Evolutionary conservation across 306 rosid species (phyloP).

Genomic region (Rosa multiflora): DNA sequence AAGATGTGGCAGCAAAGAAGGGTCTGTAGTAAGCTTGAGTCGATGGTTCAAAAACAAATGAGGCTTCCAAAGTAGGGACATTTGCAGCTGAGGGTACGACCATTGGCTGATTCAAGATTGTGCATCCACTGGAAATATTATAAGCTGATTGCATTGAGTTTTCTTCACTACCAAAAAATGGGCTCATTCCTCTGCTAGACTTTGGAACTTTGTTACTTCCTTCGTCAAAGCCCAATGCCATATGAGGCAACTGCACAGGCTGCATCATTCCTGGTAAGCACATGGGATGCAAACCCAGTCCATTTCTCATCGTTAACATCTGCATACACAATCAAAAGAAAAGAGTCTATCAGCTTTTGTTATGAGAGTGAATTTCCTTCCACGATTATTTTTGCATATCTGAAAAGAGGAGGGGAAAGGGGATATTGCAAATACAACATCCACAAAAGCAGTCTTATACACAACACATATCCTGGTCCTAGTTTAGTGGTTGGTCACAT

Average conservation of each 20-base stretch:
- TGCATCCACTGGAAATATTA: conserved; percentile 41
- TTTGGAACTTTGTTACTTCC: conserved; percentile 42
- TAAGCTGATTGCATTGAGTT: conserved; percentile 36
- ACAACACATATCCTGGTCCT: not conserved
- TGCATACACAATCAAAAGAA: conserved; percentile 41
- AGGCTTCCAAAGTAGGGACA: conserved; percentile 35
- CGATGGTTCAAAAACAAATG: conserved; percentile 46
- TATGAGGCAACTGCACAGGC: conserved; percentile 52
- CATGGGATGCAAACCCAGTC: conserved; percentile 83
- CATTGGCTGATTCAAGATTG: conserved; percentile 44
- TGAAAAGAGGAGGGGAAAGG: not conserved
- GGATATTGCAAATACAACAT: not conserved
- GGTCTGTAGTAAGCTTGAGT: conserved; percentile 40
- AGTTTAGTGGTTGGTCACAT: not conserved
- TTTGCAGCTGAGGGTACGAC: conserved; percentile 41
- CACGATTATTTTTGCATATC: not conserved
- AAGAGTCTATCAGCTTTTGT: not conserved
- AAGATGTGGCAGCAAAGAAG: conserved; percentile 32
- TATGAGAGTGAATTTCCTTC: not conserved
- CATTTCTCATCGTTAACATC: conserved; percentile 87
- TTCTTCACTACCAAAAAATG: conserved; percentile 38
- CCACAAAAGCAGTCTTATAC: not conserved
- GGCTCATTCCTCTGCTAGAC: conserved; percentile 36
- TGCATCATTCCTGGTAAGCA: conserved; percentile 61
- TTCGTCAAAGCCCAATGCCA: conserved; percentile 49